Percentiles rank a stretch among this genome's conserved stretches.
phyloP scores from a whole-genome alignment of 1,284 basidiomycete genomes.

The Ustilago esculenta region DNA sequence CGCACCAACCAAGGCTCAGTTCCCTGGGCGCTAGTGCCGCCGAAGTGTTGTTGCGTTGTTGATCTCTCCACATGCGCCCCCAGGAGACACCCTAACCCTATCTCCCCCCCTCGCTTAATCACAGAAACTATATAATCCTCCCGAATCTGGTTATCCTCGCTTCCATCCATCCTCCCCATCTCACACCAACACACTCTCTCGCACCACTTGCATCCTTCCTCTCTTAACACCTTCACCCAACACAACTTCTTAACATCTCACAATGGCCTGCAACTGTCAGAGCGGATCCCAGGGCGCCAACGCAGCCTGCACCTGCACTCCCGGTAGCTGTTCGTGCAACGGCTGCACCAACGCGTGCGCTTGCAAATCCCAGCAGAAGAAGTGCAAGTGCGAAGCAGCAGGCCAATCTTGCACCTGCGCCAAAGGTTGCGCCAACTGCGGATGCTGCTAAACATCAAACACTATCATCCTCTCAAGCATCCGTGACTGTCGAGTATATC shows the following conservation, averaged over 20 bases:
- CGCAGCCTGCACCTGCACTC: conserved; percentile 32
- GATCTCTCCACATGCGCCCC: no score
- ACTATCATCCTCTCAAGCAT: no score
- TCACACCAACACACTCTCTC: background rate
- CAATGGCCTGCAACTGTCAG: conserved; percentile 42
- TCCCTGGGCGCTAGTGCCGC: no score
- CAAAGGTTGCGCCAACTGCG: conserved; percentile 40
- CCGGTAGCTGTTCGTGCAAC: conserved; percentile 31
- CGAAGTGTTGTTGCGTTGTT: no score
- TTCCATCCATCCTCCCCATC: background rate
- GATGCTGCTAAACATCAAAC: conserved; percentile 45
- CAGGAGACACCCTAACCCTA: no score
- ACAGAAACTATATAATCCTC: background rate
- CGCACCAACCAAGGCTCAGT: no score
- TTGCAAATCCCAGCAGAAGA: conserved; percentile 25
- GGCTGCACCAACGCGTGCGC: conserved; percentile 41
- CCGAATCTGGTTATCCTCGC: no score
- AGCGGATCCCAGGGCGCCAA: conserved; percentile 12
- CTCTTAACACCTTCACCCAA: background rate
- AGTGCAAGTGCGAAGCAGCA: conserved; percentile 43
- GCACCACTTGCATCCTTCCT: background rate
- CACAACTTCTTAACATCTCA: background rate
- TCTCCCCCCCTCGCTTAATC: no score
- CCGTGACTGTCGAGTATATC: no score
- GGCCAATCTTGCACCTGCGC: conserved; percentile 35